These are phyloP conservation scores for Starmerella tilneyi DNA, from an alignment of 805 yeast genomes.

Conservation along the genomic window DNA sequence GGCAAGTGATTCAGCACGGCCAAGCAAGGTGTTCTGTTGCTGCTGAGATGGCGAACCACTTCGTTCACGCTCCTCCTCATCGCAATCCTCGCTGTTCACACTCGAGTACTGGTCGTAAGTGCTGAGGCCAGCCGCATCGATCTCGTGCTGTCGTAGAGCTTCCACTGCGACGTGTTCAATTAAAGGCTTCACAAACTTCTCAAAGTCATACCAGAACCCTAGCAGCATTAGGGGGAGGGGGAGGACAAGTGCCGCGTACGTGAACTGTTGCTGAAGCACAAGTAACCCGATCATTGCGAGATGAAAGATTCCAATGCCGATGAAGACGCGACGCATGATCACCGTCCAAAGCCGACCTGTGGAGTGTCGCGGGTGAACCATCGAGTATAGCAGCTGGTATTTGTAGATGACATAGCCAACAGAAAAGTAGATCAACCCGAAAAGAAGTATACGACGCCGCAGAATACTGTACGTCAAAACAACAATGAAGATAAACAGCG, in stretches of 20 bases:
- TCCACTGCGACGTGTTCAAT: constrained; percentile 78
- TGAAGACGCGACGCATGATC: constrained; percentile 66
- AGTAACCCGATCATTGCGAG: constrained; percentile 87
- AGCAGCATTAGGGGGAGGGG: constrained; percentile 69
- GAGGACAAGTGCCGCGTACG: constrained; percentile 55
- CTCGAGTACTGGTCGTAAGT: constrained; percentile 13
- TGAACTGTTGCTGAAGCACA: constrained; percentile 69
- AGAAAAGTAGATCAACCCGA: constrained; percentile 74
- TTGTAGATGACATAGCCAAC: constrained; percentile 83
- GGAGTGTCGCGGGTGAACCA: constrained; percentile 92
- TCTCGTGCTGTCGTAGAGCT: constrained; percentile 37
- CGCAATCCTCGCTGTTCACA: constrained; percentile 1
- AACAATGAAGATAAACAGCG: constrained; percentile 72
- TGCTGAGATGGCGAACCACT: neutral
- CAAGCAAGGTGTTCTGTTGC: constrained; percentile 2
- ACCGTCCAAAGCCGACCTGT: constrained; percentile 96
- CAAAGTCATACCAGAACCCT: constrained; percentile 65
- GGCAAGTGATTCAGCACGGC: constrained; percentile 6
- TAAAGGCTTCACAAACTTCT: constrained; percentile 68
- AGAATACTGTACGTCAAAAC: constrained; percentile 80
- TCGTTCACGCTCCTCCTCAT: neutral
- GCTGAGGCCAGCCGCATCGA: constrained; percentile 9
- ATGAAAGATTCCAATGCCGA: constrained; percentile 77
- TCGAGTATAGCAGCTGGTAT: constrained; percentile 78
- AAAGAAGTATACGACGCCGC: constrained; percentile 74